Evolutionary conservation across 805 yeast species (phyloP).

Genomic region (Saitoella complicata): DNA sequence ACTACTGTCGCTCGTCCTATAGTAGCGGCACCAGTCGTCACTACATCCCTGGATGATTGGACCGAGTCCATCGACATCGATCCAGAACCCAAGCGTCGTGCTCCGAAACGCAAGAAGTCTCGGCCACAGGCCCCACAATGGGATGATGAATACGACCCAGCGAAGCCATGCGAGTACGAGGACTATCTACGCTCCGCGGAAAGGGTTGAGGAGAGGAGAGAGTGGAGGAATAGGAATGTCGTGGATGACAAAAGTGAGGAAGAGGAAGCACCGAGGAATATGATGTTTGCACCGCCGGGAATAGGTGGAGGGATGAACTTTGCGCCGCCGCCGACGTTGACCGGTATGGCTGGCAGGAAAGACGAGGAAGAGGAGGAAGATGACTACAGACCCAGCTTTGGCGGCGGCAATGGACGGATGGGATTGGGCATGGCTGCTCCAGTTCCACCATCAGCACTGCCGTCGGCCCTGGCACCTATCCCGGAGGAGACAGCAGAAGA

Average conservation of each 20-base stretch:
- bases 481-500: not conserved
- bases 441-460: not conserved
- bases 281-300: not conserved
- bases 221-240: not conserved
- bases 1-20: no score
- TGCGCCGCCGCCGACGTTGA: not conserved
- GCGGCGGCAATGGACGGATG: no score
- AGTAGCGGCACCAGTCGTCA: no score
- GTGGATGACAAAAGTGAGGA: not conserved
- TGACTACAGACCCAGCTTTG: not conserved
- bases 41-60: no score
- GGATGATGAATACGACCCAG: not conserved
- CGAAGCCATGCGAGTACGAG: not conserved
- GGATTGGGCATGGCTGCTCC: not conserved
- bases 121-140: not conserved
- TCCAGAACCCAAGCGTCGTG: no score
- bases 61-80: no score
- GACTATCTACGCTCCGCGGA: not conserved
- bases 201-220: not conserved
- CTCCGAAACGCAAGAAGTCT: no score
- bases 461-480: not conserved
- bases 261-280: not conserved
- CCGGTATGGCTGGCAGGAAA: no score
- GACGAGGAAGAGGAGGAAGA: not conserved
- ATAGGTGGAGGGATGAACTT: not conserved